Evolutionary conservation across 768 basidiomycete genomes (phyloP).

Genomic region (Lactarius pseudohatsudake): DNA sequence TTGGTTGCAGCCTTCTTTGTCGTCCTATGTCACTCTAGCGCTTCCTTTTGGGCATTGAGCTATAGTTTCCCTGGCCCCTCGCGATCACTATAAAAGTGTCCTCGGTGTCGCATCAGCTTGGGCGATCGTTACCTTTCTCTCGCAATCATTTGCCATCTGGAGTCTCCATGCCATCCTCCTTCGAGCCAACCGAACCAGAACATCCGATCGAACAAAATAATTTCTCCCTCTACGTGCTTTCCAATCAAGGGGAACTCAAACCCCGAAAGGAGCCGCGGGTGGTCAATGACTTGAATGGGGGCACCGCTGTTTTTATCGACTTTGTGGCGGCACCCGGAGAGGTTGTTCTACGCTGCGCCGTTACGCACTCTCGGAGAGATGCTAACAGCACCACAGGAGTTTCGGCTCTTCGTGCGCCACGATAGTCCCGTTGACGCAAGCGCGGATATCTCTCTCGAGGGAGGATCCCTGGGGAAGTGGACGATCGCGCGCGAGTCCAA

Average conservation of each 20-base stretch:
- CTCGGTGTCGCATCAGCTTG: not conserved
- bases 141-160: not conserved
- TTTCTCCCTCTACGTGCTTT: constrained; percentile 12
- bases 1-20: constrained; percentile 11
- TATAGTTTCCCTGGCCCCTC: constrained; percentile 1
- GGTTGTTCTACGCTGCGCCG: not conserved
- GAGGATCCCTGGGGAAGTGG: constrained; percentile 17
- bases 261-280: constrained; percentile 1
- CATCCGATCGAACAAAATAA: constrained; percentile 3
- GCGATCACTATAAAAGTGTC: constrained; percentile 8
- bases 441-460: constrained; percentile 10
- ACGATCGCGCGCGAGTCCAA: constrained; percentile 2
- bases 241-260: constrained; percentile 14
- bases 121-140: not conserved
- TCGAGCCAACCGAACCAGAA: not conserved
- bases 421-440: constrained; percentile 3
- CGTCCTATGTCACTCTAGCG: not conserved
- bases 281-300: not conserved
- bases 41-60: constrained; percentile 1
- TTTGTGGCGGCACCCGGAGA: constrained; percentile 10
- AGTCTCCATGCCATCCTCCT: not conserved
- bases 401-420: constrained; percentile 18
- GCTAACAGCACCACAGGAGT: not conserved
- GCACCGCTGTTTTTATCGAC: constrained; percentile 1
- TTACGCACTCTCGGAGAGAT: not conserved